Base-by-base conservation (phyloP, 306 rosid species). In the Inga laurina region DNA sequence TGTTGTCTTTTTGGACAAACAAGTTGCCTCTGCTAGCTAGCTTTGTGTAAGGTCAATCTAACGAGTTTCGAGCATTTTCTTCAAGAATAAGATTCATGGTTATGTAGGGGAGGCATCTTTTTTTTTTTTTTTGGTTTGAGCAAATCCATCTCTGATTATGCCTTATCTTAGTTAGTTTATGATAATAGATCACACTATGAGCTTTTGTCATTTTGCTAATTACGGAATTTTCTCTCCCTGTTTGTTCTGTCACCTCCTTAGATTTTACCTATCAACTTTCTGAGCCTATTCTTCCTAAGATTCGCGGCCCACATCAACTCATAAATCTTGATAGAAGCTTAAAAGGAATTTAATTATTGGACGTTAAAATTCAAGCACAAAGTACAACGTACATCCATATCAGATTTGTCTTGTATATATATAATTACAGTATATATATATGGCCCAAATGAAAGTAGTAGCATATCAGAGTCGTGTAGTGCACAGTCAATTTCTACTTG, bases 81-180 rank as follows among this genome's bases (percentile, higher is more conserved):
- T 85, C 78, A 81, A 62, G 89, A 83, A 88, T 83, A 88, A 85
- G 85, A 85, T 85, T 85, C 85, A 83, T 52, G 79, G 18, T 82
- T 66, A 74, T 81, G 82, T 65, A 65, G 37, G 39, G 56, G 56
- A 54, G 34, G 85, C 84, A 85, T 80, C 51, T 76, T 66, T 76
- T 82, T 21, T 56, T 19, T 54, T 51, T 51, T 49, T 52, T 49
- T 49, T 49, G 10, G 0, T 1, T 14, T 61, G 62, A 39, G 44
- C 44, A 81, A 66, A 81, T 73, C 81, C 12, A 51, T 56, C 41
- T 65, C 59, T 76, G 74, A 35, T 45, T 62, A 19, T 54, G 67
- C 76, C 75, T 27, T 62, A 65, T 80, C 83, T 61, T 75, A 34
- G 5, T 48, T 48, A 48, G 74, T 10, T 21, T 39, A 16, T 14